Evolutionary conservation across 352 stramenopile genomes (phyloP), one percentile per base, ranked within the genome.

Genomic region (Globisporangium rhizosaccharum): DNA sequence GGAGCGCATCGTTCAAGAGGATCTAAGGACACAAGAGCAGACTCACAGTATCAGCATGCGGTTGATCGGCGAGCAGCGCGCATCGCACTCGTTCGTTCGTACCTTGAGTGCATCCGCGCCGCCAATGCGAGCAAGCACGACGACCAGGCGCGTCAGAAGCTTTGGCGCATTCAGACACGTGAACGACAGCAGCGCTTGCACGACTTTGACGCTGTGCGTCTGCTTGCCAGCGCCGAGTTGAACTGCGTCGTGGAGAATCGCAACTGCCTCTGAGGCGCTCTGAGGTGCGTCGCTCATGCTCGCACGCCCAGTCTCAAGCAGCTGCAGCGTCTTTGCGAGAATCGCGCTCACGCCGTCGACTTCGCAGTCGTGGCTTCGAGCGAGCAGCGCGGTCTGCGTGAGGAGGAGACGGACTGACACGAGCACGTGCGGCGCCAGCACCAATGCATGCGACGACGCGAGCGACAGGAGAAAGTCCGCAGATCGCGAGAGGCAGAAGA

Each of bases 61-160:
- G 18, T 41, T 10, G 37, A 46, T 6, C 37, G n/a, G 18, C 45
- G n/a, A 53, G 14, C 37, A 46, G 0, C 33, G 8, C 33, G 28
- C 33, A 12, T 12, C 26, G 4, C 23, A 28, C 45, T 44, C 33
- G 12, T 11, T 23, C 11, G 42, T 30, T 67, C 68, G 17, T 52
- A 83, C 76, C 76, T 85, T 78, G 2, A 87, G 47, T 44, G 67
- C 72, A 18, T 55, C 51, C 23, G 67, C 44, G 33, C 73, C 75
- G 47, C 75, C 75, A 5, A 82, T 28, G 46, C 50, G 66, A 15
- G 70, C 51, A 17, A 87, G 51, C 11, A 68, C 46, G 14, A 82
- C n/a, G 28, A 69, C 79, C 41, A 84, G 49, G 30, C 71, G 62
- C 14, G 65, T 71, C 28, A 69, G 55, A 12, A 61, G 54, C 45